Conservation (phyloP, 495 filamentous ascomycete species). For the Margaritispora aquatica region DNA sequence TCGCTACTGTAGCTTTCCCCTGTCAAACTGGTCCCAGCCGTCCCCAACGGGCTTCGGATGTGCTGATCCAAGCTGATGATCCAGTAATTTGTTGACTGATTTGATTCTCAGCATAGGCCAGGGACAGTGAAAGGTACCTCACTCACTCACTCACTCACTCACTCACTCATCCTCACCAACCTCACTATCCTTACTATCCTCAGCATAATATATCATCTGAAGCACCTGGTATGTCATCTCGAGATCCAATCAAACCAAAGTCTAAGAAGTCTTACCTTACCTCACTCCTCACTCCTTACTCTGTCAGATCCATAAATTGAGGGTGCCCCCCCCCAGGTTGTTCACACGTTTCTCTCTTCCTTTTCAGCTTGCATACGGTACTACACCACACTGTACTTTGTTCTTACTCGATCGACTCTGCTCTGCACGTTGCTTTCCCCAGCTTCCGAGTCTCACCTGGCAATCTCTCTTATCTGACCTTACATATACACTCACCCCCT, state of each 20-base stretch:
- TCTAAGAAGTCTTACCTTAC: not conserved
- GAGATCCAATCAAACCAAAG: not conserved
- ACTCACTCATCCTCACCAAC: not conserved
- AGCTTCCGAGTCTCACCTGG: not conserved
- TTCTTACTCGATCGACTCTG: too few relatives aligned
- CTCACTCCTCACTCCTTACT: not conserved
- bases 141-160: not conserved
- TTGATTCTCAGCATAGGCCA: not conserved
- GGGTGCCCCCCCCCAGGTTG: not conserved
- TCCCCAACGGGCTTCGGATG: not conserved
- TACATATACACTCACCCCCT: too few relatives aligned
- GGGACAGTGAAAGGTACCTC: too few relatives aligned
- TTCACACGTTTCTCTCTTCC: not conserved
- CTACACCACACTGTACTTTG: too few relatives aligned
- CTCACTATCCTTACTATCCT: too few relatives aligned
- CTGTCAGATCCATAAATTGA: not conserved
- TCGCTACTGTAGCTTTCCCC: not conserved
- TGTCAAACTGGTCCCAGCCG: not conserved
- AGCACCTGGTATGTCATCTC: not conserved
- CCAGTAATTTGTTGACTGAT: too few relatives aligned
- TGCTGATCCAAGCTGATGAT: not conserved
- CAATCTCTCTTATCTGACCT: constrained; percentile 1
- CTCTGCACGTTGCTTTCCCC: not conserved
- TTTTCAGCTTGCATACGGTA: too few relatives aligned
- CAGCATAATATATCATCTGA: too few relatives aligned